Conservation (phyloP, 805 yeast genomes). For the Suhomyces tanzawaensis region DNA sequence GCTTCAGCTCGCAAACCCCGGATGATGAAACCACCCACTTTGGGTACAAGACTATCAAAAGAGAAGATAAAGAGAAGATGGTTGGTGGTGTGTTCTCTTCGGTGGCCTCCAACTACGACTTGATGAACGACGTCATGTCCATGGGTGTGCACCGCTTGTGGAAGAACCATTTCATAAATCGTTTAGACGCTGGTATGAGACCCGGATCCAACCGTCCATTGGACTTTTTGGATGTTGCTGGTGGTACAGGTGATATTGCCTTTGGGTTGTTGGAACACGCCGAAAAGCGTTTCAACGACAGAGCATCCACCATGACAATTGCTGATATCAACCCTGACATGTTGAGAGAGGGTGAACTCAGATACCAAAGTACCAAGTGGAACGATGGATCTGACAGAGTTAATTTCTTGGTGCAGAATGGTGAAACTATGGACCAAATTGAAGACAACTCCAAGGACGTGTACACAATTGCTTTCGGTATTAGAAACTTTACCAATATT, state of each 20-base stretch:
- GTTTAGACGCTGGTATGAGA: constrained; percentile 89
- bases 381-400: constrained; percentile 63
- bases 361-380: constrained; percentile 61
- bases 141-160: constrained; percentile 92
- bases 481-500: constrained; percentile 92
- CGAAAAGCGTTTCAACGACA: constrained; percentile 70
- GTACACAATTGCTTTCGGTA: constrained; percentile 96
- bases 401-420: constrained; percentile 84
- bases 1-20: constrained; percentile 2
- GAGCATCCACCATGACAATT: constrained; percentile 75
- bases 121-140: constrained; percentile 98
- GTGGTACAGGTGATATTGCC: constrained; percentile 98
- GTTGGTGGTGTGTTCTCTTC: constrained; percentile 89
- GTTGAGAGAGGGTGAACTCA: constrained; percentile 86
- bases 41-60: constrained; percentile 81
- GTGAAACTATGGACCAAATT: constrained; percentile 81
- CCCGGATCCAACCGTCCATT: constrained; percentile 78
- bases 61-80: constrained; percentile 74
- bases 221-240: constrained; percentile 92
- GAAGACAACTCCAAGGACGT: constrained; percentile 88
- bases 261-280: constrained; percentile 94
- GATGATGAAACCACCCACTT: constrained; percentile 74
- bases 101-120: constrained; percentile 90
- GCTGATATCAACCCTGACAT: constrained; percentile 96
- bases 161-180: constrained; percentile 86